Base-by-base conservation (phyloP, 192 early-diverging fungal genomes). In the Spinellus fusiger region DNA sequence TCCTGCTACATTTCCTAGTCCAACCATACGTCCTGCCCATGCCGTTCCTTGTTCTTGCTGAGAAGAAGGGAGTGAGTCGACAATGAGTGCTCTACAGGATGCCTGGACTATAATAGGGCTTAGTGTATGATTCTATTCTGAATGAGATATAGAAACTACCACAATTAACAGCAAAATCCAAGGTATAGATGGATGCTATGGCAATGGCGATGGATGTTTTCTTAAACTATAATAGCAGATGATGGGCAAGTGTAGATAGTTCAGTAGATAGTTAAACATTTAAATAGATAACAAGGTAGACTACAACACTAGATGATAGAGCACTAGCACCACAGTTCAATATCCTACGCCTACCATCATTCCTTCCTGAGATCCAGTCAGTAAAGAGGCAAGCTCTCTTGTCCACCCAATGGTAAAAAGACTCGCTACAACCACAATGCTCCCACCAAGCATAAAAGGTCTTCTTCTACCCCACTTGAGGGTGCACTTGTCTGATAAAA, bases 81-180 rank as follows among this genome's bases (percentile, higher is more conserved):
- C 88, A 28, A 96, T 85, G 25, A 98, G 73, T 27, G 92, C 89
- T 35, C 96, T 86, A 59, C 83, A 84, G 20, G 82, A 80, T 50
- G 94, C 93, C 75, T 93, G 90, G 16, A 97, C 89, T 80, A 68
- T 10, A 40, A 3, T 18, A 40, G 22, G 54, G 8, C 13, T 22
- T 25, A 40, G 12, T 33, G 33, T 16, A 56, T 6, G n/a, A 16
- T 1, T 29, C 15, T 15, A 20, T 28, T 53, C 7, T 20, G 23
- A 18, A 53, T 16, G 1, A 28, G 26, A 47, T 26, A 23, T 25
- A 0, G 5, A 2, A 18, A 1, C 71, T 69, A 82, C 80, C 80
- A 44, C 83, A 83, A 66, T 98, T 98, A 47, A 98, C 84, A 4
- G 92, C 84, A 78, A 98, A 97, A 78, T 98, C 96, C 20, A 98